phyloP scores from a whole-genome alignment of 2,329 filamentous ascomycete species.

The Penicillium aurantiogriseum region DNA sequence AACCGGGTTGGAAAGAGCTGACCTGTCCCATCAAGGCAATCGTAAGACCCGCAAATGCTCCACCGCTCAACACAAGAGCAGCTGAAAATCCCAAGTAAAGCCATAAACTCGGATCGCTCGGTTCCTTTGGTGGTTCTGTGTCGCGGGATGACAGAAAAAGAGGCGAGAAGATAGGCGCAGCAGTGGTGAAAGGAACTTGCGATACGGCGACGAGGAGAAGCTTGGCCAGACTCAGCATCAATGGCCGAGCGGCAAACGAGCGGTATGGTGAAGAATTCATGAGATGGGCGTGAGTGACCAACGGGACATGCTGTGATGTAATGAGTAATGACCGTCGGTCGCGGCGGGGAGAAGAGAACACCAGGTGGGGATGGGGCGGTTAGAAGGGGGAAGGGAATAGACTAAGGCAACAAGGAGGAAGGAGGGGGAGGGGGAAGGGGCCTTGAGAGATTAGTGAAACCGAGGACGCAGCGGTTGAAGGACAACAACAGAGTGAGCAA shows the following conservation, averaged over 20 bases:
- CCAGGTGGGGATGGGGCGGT: background rate
- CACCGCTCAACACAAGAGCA: slow-evolving; percentile 78
- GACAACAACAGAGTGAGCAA: background rate
- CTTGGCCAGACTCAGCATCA: slow-evolving; percentile 44
- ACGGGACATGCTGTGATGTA: slow-evolving; percentile 4
- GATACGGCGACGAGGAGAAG: slow-evolving; percentile 38
- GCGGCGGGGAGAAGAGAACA: background rate
- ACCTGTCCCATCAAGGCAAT: slow-evolving; percentile 61
- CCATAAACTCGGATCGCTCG: slow-evolving; percentile 68
- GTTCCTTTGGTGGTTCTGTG: slow-evolving; percentile 50
- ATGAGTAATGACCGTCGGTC: background rate
- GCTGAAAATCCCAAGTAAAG: slow-evolving; percentile 77
- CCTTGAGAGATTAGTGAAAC: no score
- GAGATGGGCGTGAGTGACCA: background rate
- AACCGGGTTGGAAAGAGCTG: background rate
- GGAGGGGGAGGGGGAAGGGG: background rate
- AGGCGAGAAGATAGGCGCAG: slow-evolving; percentile 35
- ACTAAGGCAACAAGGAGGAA: background rate
- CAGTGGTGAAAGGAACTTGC: slow-evolving; percentile 41
- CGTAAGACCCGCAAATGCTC: slow-evolving; percentile 91
- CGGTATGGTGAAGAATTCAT: slow-evolving; percentile 33
- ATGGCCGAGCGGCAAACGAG: slow-evolving; percentile 38
- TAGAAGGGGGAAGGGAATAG: background rate
- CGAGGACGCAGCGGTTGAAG: background rate
- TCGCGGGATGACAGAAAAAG: slow-evolving; percentile 15